These are phyloP conservation scores for Thinopyrum elongatum DNA, from an alignment of 176 grass and related monocot genomes.

Conservation along the genomic window DNA sequence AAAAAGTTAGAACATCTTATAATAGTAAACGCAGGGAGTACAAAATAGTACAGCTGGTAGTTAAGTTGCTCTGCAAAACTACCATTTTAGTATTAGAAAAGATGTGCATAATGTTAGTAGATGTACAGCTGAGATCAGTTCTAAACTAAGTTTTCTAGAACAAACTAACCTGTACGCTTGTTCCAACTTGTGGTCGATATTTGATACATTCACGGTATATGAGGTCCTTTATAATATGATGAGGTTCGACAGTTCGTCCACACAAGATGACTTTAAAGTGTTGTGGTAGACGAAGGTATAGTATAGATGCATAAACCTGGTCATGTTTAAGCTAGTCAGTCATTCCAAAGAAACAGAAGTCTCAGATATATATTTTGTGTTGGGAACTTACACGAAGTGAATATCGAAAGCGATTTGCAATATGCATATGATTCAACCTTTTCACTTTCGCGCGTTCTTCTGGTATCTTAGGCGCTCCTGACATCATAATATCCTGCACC, in stretches of 20 bases:
- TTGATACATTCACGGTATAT: constrained; percentile 54
- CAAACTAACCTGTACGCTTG: constrained; percentile 54
- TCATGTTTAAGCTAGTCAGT: constrained; percentile 29
- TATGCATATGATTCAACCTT: constrained; percentile 54
- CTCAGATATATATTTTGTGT: not conserved
- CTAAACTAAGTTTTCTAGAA: constrained; percentile 5
- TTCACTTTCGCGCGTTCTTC: not conserved
- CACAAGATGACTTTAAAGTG: constrained; percentile 61
- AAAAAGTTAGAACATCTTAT: too few relatives aligned
- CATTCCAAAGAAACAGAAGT: not conserved
- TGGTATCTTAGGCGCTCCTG: constrained; percentile 28
- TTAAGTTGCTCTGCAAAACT: not conserved
- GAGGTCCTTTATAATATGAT: constrained; percentile 51
- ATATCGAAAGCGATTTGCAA: constrained; percentile 52
- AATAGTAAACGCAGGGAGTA: too few relatives aligned
- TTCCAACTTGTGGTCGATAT: constrained; percentile 68
- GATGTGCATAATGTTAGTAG: not conserved
- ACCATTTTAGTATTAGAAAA: not conserved
- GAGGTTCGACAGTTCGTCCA: constrained; percentile 54
- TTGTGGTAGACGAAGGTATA: constrained; percentile 60
- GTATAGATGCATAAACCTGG: constrained; percentile 74
- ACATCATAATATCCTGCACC: constrained; percentile 48
- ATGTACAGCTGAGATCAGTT: not conserved
- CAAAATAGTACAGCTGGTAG: not conserved
- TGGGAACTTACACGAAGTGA: constrained; percentile 62